Evolutionary conservation across 306 rosid genomes (phyloP), one percentile per base, ranked within the genome.

Genomic region (Lathyrus oleraceus): DNA sequence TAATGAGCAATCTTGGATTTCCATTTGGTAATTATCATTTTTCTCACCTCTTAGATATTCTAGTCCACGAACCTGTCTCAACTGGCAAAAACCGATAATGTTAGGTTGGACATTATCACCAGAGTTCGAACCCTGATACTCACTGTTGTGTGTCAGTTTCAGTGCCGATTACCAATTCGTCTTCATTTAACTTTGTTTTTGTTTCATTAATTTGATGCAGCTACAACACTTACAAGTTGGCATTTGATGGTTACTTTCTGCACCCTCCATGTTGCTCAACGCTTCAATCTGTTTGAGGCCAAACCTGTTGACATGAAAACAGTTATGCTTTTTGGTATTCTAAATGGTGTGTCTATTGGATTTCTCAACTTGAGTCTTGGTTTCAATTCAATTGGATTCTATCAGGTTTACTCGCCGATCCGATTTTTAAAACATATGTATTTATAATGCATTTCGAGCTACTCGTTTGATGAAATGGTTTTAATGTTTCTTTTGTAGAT

Each of bases 1-100:
- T 94, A 83, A 94, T 94, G 97, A 94, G 99, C 95, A 87, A 91
- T 74, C 96, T 94, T 51, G 99, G 99, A 71, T 94, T 94, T 84
- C 99, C 95, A 78, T 92, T 92, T 16, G 97, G 97, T 91, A 70
- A 54, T 66, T 56, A 25, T 4, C 68, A 49, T 32, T 71, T 57
- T 47, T 5, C 3, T 27, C 11, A 9, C 51, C 6, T 48, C 36
- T 74, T 38, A 14, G 27, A 39, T 11, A 61, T 43, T 12, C 3
- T 25, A 25, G 28, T 25, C 28, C 0, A 4, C 4, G 3, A 25
- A 25, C 8, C 38, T 32, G 1, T 0, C 8, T 6, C 38, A 32
- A 32, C 38, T 6, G 38, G 38, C 38, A 32, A 32, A 6, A 35
- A 6, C 2, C 10, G 39, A 35, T 35, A 35, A 1, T 35, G 39